Conservation (phyloP, 2,329 filamentous ascomycete genomes). For the Ophiostoma sp. region DNA sequence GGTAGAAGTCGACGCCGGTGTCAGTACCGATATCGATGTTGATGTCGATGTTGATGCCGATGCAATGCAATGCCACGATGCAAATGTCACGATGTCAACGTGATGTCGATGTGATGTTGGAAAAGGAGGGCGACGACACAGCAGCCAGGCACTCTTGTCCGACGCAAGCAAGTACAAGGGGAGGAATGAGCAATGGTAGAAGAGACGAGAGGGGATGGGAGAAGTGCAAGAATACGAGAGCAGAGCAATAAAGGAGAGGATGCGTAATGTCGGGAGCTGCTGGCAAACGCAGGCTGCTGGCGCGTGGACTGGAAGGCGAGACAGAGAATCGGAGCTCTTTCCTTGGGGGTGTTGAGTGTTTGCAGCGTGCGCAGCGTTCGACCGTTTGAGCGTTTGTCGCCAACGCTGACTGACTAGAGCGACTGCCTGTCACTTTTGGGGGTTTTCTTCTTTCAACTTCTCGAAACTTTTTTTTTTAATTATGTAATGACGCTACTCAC, state of each 20-base stretch:
- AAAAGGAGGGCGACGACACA: slow-evolving; percentile 6
- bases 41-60: background rate
- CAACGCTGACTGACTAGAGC: background rate
- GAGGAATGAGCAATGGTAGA: background rate
- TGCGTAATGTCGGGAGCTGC: slow-evolving; percentile 8
- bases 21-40: background rate
- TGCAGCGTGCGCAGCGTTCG: background rate
- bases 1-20: background rate
- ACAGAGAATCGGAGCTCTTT: slow-evolving; percentile 4
- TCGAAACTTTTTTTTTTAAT: slow-evolving; percentile 11
- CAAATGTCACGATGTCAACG: background rate
- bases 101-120: background rate
- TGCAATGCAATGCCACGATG: background rate
- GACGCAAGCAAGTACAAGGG: background rate
- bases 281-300: slow-evolving; percentile 16
- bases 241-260: background rate
- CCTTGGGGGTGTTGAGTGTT: background rate
- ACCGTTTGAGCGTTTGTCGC: background rate
- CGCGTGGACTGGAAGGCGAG: background rate
- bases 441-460: slow-evolving; percentile 8
- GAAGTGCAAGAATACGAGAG: background rate
- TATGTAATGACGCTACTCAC: slow-evolving; percentile 3
- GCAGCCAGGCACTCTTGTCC: slow-evolving; percentile 10
- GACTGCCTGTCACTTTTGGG: slow-evolving; percentile 6
- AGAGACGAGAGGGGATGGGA: background rate